A percentile compares a stretch with the other conserved stretches of the same genome.
These are phyloP conservation scores for Macrolepiota fuliginosa DNA, from an alignment of 768 basidiomycete species.

Conservation along the genomic window DNA sequence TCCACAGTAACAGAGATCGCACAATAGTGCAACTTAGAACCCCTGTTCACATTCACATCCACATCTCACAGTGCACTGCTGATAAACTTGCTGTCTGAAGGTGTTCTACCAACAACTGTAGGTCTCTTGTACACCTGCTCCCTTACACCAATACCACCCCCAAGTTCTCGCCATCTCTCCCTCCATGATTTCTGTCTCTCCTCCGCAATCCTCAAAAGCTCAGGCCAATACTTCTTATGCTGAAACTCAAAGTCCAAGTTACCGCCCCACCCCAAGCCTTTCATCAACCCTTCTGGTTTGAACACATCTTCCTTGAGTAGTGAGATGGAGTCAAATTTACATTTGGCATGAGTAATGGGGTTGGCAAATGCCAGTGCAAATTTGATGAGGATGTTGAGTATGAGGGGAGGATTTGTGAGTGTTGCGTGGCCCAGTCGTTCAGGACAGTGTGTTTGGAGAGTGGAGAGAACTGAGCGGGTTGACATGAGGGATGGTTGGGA, in stretches of 20 bases:
- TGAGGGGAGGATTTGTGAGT: conserved; percentile 76
- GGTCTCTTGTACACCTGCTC: conserved; percentile 74
- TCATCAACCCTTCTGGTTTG: conserved; percentile 66
- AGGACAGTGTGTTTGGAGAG: conserved; percentile 81
- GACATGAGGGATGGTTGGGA: conserved; percentile 50
- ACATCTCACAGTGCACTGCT: neutral
- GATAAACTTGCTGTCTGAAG: neutral
- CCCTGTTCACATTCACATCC: neutral
- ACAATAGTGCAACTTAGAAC: neutral
- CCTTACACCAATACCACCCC: conserved; percentile 66
- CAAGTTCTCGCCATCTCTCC: conserved; percentile 67
- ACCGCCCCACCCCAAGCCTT: conserved; percentile 65
- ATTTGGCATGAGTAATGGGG: conserved; percentile 72
- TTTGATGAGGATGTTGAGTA: conserved; percentile 73
- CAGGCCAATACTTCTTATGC: conserved; percentile 76
- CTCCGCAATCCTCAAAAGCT: conserved; percentile 53
- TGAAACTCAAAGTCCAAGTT: conserved; percentile 63
- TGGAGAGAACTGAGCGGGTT: conserved; percentile 48
- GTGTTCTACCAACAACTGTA: neutral
- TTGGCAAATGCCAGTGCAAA: conserved; percentile 80
- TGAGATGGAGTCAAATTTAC: conserved; percentile 70
- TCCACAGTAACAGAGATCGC: neutral
- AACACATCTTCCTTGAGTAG: conserved; percentile 63
- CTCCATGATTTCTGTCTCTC: conserved; percentile 47
- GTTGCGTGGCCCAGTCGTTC: conserved; percentile 78